phyloP scores from a whole-genome alignment of 2,329 filamentous ascomycete genomes.

The Fusarium secorum region DNA sequence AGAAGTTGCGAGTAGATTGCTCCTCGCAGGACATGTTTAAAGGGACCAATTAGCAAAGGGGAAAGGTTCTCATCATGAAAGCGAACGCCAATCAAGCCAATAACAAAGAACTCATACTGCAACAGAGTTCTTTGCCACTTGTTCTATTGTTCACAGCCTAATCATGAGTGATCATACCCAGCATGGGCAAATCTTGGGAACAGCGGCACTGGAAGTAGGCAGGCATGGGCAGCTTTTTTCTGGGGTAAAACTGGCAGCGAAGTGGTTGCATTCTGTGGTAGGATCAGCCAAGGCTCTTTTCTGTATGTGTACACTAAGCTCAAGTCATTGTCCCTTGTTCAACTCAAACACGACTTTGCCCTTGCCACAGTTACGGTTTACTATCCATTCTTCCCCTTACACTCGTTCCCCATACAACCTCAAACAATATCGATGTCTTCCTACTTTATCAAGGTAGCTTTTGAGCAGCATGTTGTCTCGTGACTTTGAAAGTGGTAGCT shows the following conservation, averaged over 20 bases:
- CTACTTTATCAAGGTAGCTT: accelerated
- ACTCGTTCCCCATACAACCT: background rate
- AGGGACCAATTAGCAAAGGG: background rate
- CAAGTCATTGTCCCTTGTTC: accelerated
- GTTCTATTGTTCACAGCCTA: accelerated
- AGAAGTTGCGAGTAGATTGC: background rate
- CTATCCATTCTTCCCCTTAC: background rate
- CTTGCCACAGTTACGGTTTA: background rate
- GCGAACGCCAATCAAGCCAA: background rate
- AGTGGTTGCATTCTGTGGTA: too few species aligned
- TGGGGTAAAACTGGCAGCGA: too few species aligned
- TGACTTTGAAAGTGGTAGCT: background rate
- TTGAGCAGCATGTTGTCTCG: accelerated
- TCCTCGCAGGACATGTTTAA: background rate
- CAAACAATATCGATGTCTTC: background rate
- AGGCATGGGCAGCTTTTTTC: background rate
- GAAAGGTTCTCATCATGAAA: background rate
- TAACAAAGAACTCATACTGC: accelerated
- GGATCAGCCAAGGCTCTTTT: background rate
- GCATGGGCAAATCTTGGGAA: background rate
- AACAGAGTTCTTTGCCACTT: background rate
- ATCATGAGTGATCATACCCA: accelerated
- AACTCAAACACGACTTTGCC: background rate
- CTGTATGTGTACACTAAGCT: accelerated
- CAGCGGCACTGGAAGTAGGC: too few species aligned